Base-by-base conservation (phyloP, 345 rosid species). In the Leavenworthia alabamica region DNA sequence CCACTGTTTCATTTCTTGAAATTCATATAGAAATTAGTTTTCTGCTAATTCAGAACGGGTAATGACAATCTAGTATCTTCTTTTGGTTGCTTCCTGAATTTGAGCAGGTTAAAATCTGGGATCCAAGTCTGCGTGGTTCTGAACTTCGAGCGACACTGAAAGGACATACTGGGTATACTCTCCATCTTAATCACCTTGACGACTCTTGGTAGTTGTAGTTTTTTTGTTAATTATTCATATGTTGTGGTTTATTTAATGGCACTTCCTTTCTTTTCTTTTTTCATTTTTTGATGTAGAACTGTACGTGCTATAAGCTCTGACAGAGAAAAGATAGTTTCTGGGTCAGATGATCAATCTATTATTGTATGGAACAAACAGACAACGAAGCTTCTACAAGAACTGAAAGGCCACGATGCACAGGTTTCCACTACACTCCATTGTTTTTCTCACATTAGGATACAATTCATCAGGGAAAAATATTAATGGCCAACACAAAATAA, bases 331-430 rank as follows among this genome's bases (percentile, higher is more conserved):
- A 80, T 94, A 48, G 99, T 90, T 43, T 94, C 99, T 15, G 99
- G 99, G 74, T 88, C 99, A 32, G 99, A 94, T 77, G 99, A 94
- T 80, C 86, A 78, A 57, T 84, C 97, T 71, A 83, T 94, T 62
- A 79, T 90, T 68, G 96, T 94, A 41, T 94, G 99, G 99, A 97
- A 94, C 70, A 94, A 94, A 81, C 97, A 90, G 74, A 88, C 95
- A 61, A 76, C 82, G 41, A 90, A 84, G 79, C 88, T 90, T 73
- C 81, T 88, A 42, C 96, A 90, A 81, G 99, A 84, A 75, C 81
- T 94, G 66, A 89, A 90, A 78, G 97, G 97, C 71, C 99, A 94
- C 43, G 90, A 90, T 66, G 81, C 82, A 31, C 95, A 84, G 99
- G 99, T 93, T 79, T 71, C 78, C 31, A 70, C 42, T 62, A 58